Evolutionary conservation across 2,329 filamentous ascomycete species (phyloP), one percentile per base, ranked within the genome.

Genomic region (Xylariaceae sp.): DNA sequence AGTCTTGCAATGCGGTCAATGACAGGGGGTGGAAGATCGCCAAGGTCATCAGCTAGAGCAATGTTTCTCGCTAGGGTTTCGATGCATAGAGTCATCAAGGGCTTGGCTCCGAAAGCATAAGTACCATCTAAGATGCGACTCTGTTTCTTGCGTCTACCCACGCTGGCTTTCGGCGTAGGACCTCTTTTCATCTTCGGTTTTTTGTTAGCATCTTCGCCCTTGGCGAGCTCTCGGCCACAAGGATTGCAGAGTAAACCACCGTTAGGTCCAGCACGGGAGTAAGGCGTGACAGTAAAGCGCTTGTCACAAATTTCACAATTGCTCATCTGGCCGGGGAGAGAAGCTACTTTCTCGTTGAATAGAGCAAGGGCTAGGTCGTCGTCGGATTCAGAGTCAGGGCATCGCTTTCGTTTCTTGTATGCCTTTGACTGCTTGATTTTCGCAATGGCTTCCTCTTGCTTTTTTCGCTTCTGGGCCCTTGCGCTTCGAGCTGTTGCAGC

Each of bases 281-380:
- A 97, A 0, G 91, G 84, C 0, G 94, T 97, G 40, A 98, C 93
- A 0, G 92, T 96, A 70, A 98, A 98, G 33, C 92, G 87, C 72
- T 95, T 96, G 39, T 83, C 82, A 73, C 94, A 98, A 3, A 87
- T 77, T 61, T 90, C 92, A 71, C 94, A 98, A 64, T 96, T 93
- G 62, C 90, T 92, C 69, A 94, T 85, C 73, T 98, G 94, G 2
- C 91, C 92, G 1, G 92, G 90, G n/a, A 88, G 72, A 1, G 87
- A 87, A 28, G 78, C 78, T 33, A 75, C 67, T 23, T 70, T 71
- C 58, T 81, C 67, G 47, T 82, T 65, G 67, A 85, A 75, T 16
- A 85, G 74, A 65, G 78, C 76, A 11, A 74, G 72, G 2, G 78
- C 79, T 41, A 84, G 73, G 6, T 78, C 77, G 19, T 83, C 81